phyloP scores from a whole-genome alignment of 2,329 filamentous ascomycete genomes.

The Cercospora sp. region DNA sequence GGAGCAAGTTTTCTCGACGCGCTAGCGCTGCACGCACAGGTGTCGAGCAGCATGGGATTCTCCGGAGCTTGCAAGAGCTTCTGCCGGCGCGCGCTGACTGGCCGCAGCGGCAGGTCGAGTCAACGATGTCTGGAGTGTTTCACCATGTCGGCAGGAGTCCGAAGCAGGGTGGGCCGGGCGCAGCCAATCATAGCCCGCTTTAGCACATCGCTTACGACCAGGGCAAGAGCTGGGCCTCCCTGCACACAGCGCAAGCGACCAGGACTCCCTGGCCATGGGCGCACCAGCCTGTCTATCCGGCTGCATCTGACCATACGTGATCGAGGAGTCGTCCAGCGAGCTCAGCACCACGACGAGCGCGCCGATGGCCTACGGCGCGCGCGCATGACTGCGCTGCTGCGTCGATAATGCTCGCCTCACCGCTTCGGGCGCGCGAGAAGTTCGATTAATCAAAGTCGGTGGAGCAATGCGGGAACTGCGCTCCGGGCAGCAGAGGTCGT shows the following conservation, averaged over 20 bases:
- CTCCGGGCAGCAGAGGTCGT: conserved; percentile 6
- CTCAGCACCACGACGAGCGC: neutral
- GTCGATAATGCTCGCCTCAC: conserved; percentile 15
- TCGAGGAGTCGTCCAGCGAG: conserved; percentile 16
- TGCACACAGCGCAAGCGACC: conserved; percentile 6
- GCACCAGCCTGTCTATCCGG: conserved; percentile 7
- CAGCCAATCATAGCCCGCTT: conserved; percentile 7
- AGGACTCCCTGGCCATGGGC: conserved; percentile 6
- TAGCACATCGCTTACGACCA: conserved; percentile 11
- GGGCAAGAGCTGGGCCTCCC: neutral
- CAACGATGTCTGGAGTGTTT: conserved; percentile 10
- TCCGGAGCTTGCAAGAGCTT: conserved; percentile 18
- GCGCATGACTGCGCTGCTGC: conserved; percentile 9
- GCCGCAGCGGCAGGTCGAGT: conserved; percentile 16
- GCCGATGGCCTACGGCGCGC: conserved; percentile 1
- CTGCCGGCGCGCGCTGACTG: conserved; percentile 10
- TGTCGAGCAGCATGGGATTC: conserved; percentile 25
- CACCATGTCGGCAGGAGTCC: conserved; percentile 11
- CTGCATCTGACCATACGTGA: conserved; percentile 20
- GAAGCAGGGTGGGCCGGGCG: neutral
- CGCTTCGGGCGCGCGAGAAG: conserved; percentile 11
- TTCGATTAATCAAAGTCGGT: conserved; percentile 10
- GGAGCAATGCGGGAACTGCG: conserved; percentile 10
- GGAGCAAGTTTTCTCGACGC: conserved; percentile 13
- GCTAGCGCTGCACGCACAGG: conserved; percentile 19